Evolutionary conservation across 164 flowering plant genomes (phyloP).

Genomic region (Kingdonia uniflora): DNA sequence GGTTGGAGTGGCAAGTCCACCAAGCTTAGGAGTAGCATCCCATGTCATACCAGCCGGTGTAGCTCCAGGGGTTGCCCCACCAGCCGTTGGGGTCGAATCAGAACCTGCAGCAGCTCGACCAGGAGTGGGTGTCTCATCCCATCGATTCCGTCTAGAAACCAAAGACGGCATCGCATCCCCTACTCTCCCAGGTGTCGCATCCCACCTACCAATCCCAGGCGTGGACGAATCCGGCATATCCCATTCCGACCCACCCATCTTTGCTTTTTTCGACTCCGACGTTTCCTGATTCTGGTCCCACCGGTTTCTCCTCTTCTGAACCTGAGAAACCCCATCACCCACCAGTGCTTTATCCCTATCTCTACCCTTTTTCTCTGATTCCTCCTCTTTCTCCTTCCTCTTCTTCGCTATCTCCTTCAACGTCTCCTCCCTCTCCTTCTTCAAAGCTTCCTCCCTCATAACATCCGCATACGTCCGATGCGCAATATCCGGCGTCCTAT

Average conservation of each 20-base stretch:
- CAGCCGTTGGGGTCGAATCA: slow-evolving; percentile 83
- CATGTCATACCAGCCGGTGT: slow-evolving; percentile 95
- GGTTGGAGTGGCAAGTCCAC: slow-evolving; percentile 84
- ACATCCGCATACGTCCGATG: slow-evolving; percentile 76
- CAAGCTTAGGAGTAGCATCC: slow-evolving; percentile 92
- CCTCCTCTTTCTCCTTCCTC: slow-evolving; percentile 84
- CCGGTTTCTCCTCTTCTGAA: slow-evolving; percentile 66
- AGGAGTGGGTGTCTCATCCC: slow-evolving; percentile 99
- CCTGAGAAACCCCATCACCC: slow-evolving; percentile 9
- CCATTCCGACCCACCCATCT: slow-evolving; percentile 65
- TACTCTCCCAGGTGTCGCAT: slow-evolving; percentile 85
- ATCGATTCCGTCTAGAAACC: slow-evolving; percentile 58
- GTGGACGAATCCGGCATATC: slow-evolving; percentile 71
- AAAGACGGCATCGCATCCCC: slow-evolving; percentile 64
- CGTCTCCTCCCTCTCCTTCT: slow-evolving; percentile 69
- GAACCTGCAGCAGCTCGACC: slow-evolving; percentile 63
- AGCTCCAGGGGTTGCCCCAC: slow-evolving; percentile 82
- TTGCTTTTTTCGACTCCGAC: slow-evolving; percentile 47
- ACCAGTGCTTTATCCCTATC: slow-evolving; percentile 20
- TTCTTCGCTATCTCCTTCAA: slow-evolving; percentile 57
- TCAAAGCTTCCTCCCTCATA: slow-evolving; percentile 70
- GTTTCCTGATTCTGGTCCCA: slow-evolving; percentile 78
- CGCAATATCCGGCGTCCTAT: slow-evolving; percentile 70
- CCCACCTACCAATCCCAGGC: slow-evolving; percentile 87
- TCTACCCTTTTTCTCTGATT: slow-evolving; percentile 27